phyloP scores from a whole-genome alignment of 2,329 filamentous ascomycete genomes.

The Dissoconium aciculare region DNA sequence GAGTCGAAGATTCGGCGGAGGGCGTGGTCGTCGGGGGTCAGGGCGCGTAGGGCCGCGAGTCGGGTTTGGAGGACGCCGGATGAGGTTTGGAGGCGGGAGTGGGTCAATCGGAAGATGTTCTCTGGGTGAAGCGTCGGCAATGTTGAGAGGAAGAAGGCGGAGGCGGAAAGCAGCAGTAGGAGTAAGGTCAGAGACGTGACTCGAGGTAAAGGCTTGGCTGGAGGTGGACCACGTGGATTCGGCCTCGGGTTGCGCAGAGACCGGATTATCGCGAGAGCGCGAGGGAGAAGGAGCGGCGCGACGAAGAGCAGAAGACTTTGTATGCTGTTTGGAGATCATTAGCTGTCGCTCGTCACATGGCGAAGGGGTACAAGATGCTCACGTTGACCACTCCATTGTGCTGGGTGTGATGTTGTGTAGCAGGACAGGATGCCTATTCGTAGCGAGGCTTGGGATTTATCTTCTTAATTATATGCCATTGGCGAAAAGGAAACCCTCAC shows the following conservation, averaged over 20 bases:
- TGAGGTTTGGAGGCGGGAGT: conserved; percentile 73
- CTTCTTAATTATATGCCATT: no score
- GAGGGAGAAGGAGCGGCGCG: conserved; percentile 55
- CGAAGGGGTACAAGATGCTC: no score
- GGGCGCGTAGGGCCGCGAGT: conserved; percentile 44
- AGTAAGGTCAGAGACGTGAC: conserved; percentile 43
- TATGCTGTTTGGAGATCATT: no score
- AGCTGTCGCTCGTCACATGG: no score
- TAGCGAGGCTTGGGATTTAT: no score
- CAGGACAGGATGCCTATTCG: no score
- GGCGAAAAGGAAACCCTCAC: no score
- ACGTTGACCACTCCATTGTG: no score
- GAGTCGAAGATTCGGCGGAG: conserved; percentile 56
- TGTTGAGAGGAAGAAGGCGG: conserved; percentile 44
- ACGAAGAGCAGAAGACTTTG: conserved; percentile 39
- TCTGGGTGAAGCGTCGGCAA: conserved; percentile 55
- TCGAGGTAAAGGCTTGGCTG: conserved; percentile 37
- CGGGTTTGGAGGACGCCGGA: conserved; percentile 72
- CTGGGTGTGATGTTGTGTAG: no score
- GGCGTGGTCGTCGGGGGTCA: conserved; percentile 46
- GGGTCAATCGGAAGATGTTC: conserved; percentile 66
- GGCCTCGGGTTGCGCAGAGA: conserved; percentile 31
- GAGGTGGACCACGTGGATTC: no score
- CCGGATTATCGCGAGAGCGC: conserved; percentile 52
- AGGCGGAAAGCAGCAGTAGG: conserved; percentile 42